Percentiles rank a stretch among this genome's conserved stretches.
These are phyloP conservation scores for Fusarium mangiferae DNA, from an alignment of 2,329 filamentous ascomycete genomes.

Conservation along the genomic window DNA sequence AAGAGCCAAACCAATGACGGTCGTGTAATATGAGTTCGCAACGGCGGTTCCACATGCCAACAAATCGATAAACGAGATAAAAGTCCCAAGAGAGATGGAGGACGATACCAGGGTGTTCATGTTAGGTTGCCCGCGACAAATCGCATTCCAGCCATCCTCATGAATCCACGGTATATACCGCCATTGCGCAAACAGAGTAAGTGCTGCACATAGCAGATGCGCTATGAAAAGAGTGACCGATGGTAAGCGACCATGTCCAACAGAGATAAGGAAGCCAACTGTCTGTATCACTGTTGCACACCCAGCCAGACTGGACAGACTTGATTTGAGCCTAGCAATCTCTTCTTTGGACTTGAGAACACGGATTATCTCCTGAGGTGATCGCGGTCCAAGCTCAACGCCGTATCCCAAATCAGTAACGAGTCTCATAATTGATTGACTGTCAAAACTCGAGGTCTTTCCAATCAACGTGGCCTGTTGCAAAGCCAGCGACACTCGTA, in stretches of 20 bases:
- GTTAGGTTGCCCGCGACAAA: background rate
- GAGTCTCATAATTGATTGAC: background rate
- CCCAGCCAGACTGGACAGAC: background rate
- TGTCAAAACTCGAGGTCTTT: background rate
- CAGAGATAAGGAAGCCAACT: fast-evolving
- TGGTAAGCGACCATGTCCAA: background rate
- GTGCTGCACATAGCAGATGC: background rate
- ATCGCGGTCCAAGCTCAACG: background rate
- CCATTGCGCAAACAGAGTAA: background rate
- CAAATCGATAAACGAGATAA: background rate
- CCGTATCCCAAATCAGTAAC: background rate
- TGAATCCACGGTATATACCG: background rate
- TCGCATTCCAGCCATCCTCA: background rate
- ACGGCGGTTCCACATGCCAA: background rate
- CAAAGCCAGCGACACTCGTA: background rate
- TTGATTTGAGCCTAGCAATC: background rate
- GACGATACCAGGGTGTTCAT: background rate
- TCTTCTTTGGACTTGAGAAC: background rate
- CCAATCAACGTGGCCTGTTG: background rate
- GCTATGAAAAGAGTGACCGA: background rate
- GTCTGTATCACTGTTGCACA: background rate
- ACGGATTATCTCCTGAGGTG: background rate
- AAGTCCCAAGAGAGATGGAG: background rate
- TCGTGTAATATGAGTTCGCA: background rate
- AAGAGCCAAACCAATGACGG: background rate